Base-by-base conservation (phyloP, 805 yeast species). In the Vanderwaltozyma polyspora region DNA sequence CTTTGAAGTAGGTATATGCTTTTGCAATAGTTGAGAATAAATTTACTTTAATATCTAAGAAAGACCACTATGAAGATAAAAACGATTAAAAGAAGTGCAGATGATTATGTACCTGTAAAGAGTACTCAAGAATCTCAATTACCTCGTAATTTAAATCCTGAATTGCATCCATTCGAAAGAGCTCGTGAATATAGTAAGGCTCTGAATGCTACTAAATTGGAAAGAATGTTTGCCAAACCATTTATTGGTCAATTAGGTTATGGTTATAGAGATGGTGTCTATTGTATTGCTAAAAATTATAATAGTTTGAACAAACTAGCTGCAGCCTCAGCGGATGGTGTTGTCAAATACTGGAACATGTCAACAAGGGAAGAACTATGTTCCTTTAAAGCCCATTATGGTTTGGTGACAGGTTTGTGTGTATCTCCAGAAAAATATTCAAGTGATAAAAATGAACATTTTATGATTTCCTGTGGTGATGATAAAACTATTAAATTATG, bases 131-230 rank as follows among this genome's bases (percentile, higher is more conserved):
- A 85, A 48, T 76, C 89, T 2, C 73, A 89, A 16, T 58, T 84
- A 34, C 89, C 96, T 0, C 71, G 98, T 39, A 91, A 91, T 59
- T 63, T 91, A 47, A 79, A 89, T 53, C 95, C 98, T 2, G 91
- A 89, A 16, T 66, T 91, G 31, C 99, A 91, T 62, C 98, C 96
- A 0, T 89, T 91, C 51, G 97, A 91, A 61, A 69, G 97, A 47
- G 96, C 97, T 5, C 70, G 98, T 53, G 98, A 91, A 60, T 91
- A 91, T 52, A 83, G 96, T 14, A 74, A 87, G 45, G 97, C 97
- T 0, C 62, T 91, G 34, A 89, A 84, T 37, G 97, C 98, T 19
- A 87, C 97, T 12, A 91, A 91, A 55, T 59, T 91, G 62, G 97
- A 89, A 54, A 71, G 96, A 45, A 79, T 91, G 82, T 91, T 91